Base-by-base conservation (phyloP, 306 rosid species). In the Prunus kanzakura region DNA sequence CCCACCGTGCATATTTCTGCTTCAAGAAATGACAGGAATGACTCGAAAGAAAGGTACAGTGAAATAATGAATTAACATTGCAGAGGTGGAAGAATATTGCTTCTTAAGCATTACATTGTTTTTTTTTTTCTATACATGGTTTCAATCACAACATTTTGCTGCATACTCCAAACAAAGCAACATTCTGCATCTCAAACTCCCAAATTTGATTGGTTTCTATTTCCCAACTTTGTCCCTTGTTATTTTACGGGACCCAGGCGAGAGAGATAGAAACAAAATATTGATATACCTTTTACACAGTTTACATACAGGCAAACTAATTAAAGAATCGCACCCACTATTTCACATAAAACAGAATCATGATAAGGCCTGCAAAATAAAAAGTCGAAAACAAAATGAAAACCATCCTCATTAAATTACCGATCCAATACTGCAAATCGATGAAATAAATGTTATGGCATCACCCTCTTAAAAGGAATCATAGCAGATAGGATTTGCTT, bases 271-370 rank as follows among this genome's bases (percentile, higher is more conserved):
- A 86, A 81, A 85, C 57, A 64, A 84, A 77, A 85, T 77, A 78
- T 74, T 68, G 85, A 88, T 86, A 78, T 87, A 90, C 91, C 92
- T 87, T 86, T 83, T 74, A 77, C 81, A 89, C 85, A 78, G 86
- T 81, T 61, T 89, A 89, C 91, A 82, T 88, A 85, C 89, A 89
- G 67, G 84, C 88, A 92, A 89, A 88, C 87, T 84, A 90, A 87
- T 89, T 57, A 90, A 95, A 89, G 99, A 95, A 95, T 94, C 75
- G 84, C 88, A 82, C 82, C 90, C 81, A 62, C 76, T 49, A 71
- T 80, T 41, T 82, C 93, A 87, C 55, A 77, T 86, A 72, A 78
- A 69, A 84, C 67, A 56, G 64, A 83, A 82, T 76, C 73, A 67
- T 35, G 76, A 85, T 52, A 68, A 81, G 71, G 47, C 85, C 97